Evolutionary conservation across 192 early-diverging fungal species (phyloP), one percentile per base, ranked within the genome.

Genomic region (Spizellomyces punctatus): DNA sequence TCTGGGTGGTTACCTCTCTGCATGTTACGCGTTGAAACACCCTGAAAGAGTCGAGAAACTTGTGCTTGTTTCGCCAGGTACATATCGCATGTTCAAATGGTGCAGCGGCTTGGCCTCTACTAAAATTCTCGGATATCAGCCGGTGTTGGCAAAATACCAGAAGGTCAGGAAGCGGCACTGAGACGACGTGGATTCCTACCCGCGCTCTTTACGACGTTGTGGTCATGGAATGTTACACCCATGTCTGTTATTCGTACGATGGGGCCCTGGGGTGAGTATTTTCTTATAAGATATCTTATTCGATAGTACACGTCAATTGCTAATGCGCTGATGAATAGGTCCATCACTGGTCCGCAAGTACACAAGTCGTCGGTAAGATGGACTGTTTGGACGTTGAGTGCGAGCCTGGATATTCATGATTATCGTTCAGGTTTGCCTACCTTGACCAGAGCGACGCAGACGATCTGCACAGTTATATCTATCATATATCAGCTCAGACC

Each of bases 1-100:
- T 60, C 85, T 95, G 21, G 93, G 93, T 43, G 96, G 94, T 6
- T 98, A 96, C 78, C 85, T 99, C 72, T 85, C 90, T 6, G 68
- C 90, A 0, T 83, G 86, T 7, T 99, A 99, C 72, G 91, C 96
- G 6, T 78, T 96, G 21, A 91, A 91, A 68, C 91, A 96, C 71
- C 95, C 95, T 4, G 78, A 93, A 41, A 86, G 85, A 7, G 93
- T 99, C 42, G 90, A 92, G 67, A 91, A 91, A 64, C 83, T 99
- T 46, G 89, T 97, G 46, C 84, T 99, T 17, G 86, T 93, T 4
- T 94, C 92, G 57, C 96, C 96, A n/a, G 91, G 85, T 82, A 82
- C 27, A 36, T 36, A 3, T 58, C 19, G 14, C 50, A 54, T 4
- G 2, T 54, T 54, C 50, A 36, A 36, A 3, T 36, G 3, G 27